These are phyloP conservation scores for Amanita brunnescens DNA, from an alignment of 768 basidiomycete genomes.

Conservation along the genomic window DNA sequence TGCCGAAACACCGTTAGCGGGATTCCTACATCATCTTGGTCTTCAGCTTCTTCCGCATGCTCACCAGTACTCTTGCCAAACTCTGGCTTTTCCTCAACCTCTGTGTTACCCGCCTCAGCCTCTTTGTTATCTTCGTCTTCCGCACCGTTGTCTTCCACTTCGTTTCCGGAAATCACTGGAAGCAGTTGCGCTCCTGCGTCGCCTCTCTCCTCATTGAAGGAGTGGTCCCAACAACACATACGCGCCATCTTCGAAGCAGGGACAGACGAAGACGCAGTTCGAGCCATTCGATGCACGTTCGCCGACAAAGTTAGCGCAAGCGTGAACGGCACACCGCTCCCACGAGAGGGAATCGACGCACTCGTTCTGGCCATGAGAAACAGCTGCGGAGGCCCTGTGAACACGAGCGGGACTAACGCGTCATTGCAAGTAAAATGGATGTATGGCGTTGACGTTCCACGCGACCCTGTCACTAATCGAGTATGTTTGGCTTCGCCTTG, in stretches of 20 bases:
- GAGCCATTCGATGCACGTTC: slow-evolving; percentile 39
- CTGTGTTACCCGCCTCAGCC: slow-evolving; percentile 3
- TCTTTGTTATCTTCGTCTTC: neutral
- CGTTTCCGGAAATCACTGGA: neutral
- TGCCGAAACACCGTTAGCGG: slow-evolving; percentile 1
- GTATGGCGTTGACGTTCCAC: slow-evolving; percentile 34
- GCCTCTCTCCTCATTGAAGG: slow-evolving; percentile 25
- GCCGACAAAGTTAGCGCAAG: slow-evolving; percentile 28
- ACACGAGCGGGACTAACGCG: neutral
- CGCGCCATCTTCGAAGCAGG: slow-evolving; percentile 40
- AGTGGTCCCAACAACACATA: slow-evolving; percentile 45
- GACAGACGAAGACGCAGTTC: slow-evolving; percentile 31
- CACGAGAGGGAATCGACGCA: slow-evolving; percentile 29
- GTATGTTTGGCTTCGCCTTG: slow-evolving; percentile 23
- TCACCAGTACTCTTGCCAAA: neutral
- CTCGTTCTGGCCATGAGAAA: slow-evolving; percentile 35
- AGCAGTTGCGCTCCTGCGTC: neutral
- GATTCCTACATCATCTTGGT: slow-evolving; percentile 4
- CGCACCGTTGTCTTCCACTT: neutral
- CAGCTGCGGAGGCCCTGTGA: slow-evolving; percentile 17
- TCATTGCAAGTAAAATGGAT: slow-evolving; percentile 40
- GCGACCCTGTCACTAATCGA: slow-evolving; percentile 29
- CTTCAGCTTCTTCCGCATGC: neutral
- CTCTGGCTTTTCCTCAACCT: slow-evolving; percentile 8
- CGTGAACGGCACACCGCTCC: slow-evolving; percentile 36